Evolutionary conservation across 2,329 filamentous ascomycete genomes (phyloP).

Genomic region (Parastagonospora nodorum): DNA sequence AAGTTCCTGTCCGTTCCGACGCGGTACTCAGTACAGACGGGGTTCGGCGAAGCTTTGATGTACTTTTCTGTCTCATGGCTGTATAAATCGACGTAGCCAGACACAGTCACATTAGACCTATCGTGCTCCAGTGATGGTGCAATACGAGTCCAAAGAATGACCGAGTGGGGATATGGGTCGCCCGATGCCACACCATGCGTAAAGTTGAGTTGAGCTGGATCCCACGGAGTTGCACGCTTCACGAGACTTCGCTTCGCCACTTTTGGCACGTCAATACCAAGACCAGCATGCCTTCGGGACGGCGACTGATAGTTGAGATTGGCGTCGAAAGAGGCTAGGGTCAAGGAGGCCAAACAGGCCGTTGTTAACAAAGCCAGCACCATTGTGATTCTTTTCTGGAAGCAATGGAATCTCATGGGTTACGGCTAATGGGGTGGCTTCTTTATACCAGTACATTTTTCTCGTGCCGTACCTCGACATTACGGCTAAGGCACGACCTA

Average conservation of each 20-base stretch:
- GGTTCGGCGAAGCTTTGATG: constrained; percentile 60
- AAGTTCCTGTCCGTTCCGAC: constrained; percentile 58
- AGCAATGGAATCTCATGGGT: neutral
- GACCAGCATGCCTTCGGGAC: constrained; percentile 63
- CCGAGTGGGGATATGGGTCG: constrained; percentile 51
- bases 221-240: constrained; percentile 35
- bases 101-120: constrained; percentile 56
- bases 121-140: constrained; percentile 49
- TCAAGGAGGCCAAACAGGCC: constrained; percentile 18
- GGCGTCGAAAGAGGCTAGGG: constrained; percentile 25
- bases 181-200: constrained; percentile 55
- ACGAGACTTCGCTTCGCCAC: constrained; percentile 58
- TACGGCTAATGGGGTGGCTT: neutral
- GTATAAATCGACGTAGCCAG: constrained; percentile 59
- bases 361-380: constrained; percentile 15
- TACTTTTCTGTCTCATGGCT: constrained; percentile 60
- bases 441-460: constrained; percentile 1
- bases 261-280: constrained; percentile 67
- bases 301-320: constrained; percentile 72
- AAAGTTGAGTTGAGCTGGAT: constrained; percentile 44
- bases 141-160: constrained; percentile 44
- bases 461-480: constrained; percentile 3
- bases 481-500: neutral
- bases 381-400: constrained; percentile 14
- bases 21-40: constrained; percentile 70